Percentiles rank a stretch among this genome's conserved stretches.
Conservation (phyloP, 768 basidiomycete genomes). For the Hypsizygus marmoreus region DNA sequence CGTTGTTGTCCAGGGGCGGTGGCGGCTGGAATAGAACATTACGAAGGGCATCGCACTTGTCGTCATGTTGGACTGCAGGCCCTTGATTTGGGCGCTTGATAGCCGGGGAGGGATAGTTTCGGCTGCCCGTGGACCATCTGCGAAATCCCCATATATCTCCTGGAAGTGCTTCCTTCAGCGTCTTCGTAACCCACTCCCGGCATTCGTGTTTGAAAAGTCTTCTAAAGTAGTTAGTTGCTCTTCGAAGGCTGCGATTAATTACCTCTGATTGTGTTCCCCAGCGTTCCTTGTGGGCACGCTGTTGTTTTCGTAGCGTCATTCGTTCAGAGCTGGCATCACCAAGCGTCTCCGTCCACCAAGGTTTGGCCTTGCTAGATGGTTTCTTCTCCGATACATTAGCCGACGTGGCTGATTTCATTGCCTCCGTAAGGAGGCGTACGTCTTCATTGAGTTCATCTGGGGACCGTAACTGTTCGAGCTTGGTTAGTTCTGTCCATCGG, state of each 20-base stretch:
- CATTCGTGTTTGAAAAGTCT: too few relatives aligned
- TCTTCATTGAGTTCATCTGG: slow-evolving; percentile 2
- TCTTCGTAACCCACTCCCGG: too few relatives aligned
- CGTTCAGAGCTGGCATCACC: not conserved
- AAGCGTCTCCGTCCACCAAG: not conserved
- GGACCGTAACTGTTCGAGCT: too few relatives aligned
- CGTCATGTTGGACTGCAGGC: slow-evolving; percentile 5
- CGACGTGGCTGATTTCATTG: slow-evolving; percentile 1
- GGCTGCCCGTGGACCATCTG: slow-evolving; percentile 22
- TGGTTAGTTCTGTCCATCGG: too few relatives aligned
- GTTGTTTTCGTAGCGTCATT: not conserved
- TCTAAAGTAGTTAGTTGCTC: too few relatives aligned
- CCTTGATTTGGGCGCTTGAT: slow-evolving; percentile 13
- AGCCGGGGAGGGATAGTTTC: slow-evolving; percentile 27
- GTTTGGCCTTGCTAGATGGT: slow-evolving; percentile 1
- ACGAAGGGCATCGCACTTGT: too few relatives aligned
- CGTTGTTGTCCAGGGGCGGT: not conserved
- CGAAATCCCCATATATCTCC: slow-evolving; percentile 25
- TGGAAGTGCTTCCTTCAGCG: slow-evolving; percentile 15
- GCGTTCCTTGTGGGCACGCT: not conserved
- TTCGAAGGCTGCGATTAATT: too few relatives aligned
- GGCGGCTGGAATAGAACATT: not conserved
- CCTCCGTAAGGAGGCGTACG: not conserved
- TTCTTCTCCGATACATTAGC: not conserved
- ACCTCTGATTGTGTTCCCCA: not conserved